These are phyloP conservation scores for Pyricularia sp. DNA, from an alignment of 2,329 filamentous ascomycete species.

Conservation along the genomic window DNA sequence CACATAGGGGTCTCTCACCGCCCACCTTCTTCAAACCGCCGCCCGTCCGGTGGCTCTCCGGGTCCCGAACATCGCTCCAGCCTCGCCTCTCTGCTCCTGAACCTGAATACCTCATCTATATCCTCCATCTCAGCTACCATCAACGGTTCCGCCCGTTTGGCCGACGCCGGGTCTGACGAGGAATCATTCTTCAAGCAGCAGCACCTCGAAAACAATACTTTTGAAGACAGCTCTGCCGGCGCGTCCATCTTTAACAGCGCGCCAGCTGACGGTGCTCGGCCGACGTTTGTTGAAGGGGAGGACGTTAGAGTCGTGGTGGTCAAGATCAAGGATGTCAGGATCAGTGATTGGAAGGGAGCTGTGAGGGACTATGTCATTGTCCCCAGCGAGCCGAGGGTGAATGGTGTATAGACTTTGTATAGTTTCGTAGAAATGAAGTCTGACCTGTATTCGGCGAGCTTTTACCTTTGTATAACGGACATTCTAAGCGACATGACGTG, in stretches of 20 bases:
- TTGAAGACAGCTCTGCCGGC: conserved; percentile 40
- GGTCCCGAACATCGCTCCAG: conserved; percentile 57
- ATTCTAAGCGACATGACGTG: not conserved
- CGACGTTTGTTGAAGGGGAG: conserved; percentile 68
- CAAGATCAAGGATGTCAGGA: conserved; percentile 72
- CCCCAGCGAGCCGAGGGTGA: conserved; percentile 24
- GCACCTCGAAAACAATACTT: conserved; percentile 90
- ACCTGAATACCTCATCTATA: conserved; percentile 82
- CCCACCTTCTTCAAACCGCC: conserved; percentile 61
- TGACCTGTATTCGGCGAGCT: not conserved
- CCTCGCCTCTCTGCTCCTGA: conserved; percentile 74
- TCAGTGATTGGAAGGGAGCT: conserved; percentile 91
- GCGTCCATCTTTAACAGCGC: conserved; percentile 24
- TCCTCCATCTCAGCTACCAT: conserved; percentile 89
- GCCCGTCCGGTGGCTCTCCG: conserved; percentile 49
- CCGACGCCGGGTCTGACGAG: conserved; percentile 65
- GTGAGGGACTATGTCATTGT: conserved; percentile 66
- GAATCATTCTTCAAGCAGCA: conserved; percentile 74
- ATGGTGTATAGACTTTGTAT: conserved; percentile 23
- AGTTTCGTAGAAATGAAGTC: not conserved
- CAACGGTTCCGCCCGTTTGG: conserved; percentile 72
- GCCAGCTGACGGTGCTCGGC: conserved; percentile 39
- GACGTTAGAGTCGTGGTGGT: conserved; percentile 85
- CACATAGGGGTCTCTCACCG: conserved; percentile 73
- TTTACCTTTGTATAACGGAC: not conserved